phyloP scores from a whole-genome alignment of 805 yeast genomes.

The Candida michaelii region DNA sequence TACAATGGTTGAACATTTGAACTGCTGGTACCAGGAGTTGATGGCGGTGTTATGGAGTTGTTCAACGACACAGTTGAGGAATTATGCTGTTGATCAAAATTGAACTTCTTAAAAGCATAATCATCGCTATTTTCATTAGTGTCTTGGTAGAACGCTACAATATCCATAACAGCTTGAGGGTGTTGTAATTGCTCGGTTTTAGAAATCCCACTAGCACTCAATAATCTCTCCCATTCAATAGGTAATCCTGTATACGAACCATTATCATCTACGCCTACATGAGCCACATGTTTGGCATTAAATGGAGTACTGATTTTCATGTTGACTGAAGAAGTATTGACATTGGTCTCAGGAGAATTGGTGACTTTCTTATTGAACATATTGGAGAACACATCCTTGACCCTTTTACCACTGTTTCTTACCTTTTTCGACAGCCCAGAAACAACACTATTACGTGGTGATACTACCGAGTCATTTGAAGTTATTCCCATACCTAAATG shows the following conservation, averaged over 20 bases:
- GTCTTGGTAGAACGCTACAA: conserved; percentile 80
- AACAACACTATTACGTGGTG: conserved; percentile 18
- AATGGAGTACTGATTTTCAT: conserved; percentile 86
- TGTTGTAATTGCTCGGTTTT: conserved; percentile 84
- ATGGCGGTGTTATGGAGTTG: conserved; percentile 29
- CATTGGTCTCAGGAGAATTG: conserved; percentile 9
- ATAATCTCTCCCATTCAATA: conserved; percentile 82
- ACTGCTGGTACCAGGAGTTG: conserved; percentile 22
- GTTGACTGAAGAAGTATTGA: conserved; percentile 22
- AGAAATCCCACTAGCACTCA: conserved; percentile 84
- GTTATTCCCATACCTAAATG: conserved; percentile 21
- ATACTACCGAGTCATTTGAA: conserved; percentile 13
- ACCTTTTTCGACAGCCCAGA: conserved; percentile 25
- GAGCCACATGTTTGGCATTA: conserved; percentile 86
- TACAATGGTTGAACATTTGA: neutral
- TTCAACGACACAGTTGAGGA: conserved; percentile 24
- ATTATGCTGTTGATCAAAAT: conserved; percentile 18
- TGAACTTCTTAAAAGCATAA: conserved; percentile 44
- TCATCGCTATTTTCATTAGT: conserved; percentile 42
- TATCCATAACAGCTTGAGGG: conserved; percentile 92
- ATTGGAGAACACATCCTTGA: conserved; percentile 59
- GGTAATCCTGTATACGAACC: conserved; percentile 94
- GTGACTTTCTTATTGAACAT: conserved; percentile 42
- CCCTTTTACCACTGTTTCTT: conserved; percentile 44
- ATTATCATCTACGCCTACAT: conserved; percentile 85